Conservation (phyloP, 1,284 basidiomycete genomes). For the Sporisorium graminicola region DNA sequence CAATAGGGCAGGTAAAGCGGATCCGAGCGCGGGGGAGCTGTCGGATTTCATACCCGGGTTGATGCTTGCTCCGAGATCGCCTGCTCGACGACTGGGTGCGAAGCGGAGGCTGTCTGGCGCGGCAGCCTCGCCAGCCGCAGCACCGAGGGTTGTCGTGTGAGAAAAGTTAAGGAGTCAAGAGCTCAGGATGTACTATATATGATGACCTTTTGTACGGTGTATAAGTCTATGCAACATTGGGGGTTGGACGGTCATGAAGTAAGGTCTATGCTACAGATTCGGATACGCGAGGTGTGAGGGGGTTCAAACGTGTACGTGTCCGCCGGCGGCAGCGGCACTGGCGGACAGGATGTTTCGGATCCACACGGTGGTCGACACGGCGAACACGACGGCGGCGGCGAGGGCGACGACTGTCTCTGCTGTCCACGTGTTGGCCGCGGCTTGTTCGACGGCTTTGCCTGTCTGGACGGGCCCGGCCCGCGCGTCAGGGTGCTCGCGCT, state of each 20-base stretch:
- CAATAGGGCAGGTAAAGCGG: not conserved
- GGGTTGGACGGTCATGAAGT: too few species aligned
- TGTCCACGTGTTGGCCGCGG: not conserved
- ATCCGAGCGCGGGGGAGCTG: not conserved
- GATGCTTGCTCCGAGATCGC: not conserved
- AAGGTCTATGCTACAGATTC: too few species aligned
- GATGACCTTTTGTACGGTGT: too few species aligned
- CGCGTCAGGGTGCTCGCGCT: too few species aligned
- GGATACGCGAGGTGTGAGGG: not conserved
- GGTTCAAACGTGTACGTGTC: not conserved
- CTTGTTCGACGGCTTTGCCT: too few species aligned
- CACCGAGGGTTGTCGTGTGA: not conserved
- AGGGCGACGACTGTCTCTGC: not conserved
- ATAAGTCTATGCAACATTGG: too few species aligned
- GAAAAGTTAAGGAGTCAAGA: too few species aligned
- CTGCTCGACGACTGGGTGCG: not conserved
- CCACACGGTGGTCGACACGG: not conserved
- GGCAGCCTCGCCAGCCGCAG: too few species aligned
- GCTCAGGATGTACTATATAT: too few species aligned
- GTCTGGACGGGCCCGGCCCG: too few species aligned
- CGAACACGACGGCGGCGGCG: not conserved
- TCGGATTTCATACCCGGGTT: not conserved
- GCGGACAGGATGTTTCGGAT: not conserved
- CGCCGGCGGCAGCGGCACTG: too few species aligned
- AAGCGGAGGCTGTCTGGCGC: not conserved